These are phyloP conservation scores for Penicillium simplicissimum DNA, from an alignment of 495 filamentous ascomycete species.

Conservation along the genomic window DNA sequence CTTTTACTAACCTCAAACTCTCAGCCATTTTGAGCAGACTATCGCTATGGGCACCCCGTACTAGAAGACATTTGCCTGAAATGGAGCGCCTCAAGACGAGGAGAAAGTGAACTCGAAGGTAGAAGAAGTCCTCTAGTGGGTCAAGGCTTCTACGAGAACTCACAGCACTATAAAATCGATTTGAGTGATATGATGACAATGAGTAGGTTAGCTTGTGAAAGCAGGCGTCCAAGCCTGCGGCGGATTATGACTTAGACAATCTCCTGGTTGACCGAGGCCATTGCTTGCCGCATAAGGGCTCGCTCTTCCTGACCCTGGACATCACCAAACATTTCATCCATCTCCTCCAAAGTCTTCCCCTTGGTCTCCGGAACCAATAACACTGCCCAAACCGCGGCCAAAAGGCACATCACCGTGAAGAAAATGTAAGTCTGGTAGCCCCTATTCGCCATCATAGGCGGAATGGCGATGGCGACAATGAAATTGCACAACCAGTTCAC, in stretches of 20 bases:
- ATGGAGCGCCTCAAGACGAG: no score
- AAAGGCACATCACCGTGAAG: constrained; percentile 6
- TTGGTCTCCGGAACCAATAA: constrained; percentile 13
- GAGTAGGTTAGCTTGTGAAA: no score
- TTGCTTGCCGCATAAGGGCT: not conserved
- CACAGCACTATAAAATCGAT: no score
- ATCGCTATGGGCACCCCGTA: no score
- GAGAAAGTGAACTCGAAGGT: no score
- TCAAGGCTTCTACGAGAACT: no score
- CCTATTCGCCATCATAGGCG: constrained; percentile 61
- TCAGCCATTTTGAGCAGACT: no score
- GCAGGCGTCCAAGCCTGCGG: no score
- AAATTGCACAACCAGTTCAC: constrained; percentile 61
- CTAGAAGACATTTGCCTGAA: no score
- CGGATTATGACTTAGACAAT: not conserved
- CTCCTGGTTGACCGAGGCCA: not conserved
- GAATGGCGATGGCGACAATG: constrained; percentile 55
- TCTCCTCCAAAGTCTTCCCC: constrained; percentile 10
- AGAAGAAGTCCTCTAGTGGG: no score
- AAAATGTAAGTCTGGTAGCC: constrained; percentile 11
- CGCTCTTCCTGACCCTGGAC: not conserved
- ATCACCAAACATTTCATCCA: constrained; percentile 11
- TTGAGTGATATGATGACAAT: no score
- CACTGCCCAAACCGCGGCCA: constrained; percentile 3
- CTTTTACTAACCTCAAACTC: no score